Conservation (phyloP, 495 filamentous ascomycete genomes). For the Staphylotrichum tortipilum region DNA sequence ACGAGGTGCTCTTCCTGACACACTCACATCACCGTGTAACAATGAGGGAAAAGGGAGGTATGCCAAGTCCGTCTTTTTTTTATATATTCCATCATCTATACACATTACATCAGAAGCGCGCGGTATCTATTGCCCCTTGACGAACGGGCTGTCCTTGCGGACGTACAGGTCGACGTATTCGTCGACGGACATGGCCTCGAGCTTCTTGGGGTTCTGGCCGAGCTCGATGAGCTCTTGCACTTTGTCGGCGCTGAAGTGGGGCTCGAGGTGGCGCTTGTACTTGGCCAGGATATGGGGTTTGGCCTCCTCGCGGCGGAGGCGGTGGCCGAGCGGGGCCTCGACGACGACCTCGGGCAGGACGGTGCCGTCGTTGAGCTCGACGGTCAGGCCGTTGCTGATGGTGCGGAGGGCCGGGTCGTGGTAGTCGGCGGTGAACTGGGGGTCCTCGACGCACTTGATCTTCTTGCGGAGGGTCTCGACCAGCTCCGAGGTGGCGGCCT, state of each 20-base stretch:
- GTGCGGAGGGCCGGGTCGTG: slow-evolving; percentile 86
- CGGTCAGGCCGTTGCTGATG: slow-evolving; percentile 91
- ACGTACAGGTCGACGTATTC: slow-evolving; percentile 92
- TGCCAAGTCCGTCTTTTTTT: too few species aligned
- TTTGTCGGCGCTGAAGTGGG: slow-evolving; percentile 66
- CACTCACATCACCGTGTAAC: too few species aligned
- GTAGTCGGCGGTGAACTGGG: slow-evolving; percentile 88
- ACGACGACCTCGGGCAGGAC: slow-evolving; percentile 84
- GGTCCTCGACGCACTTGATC: slow-evolving; percentile 93
- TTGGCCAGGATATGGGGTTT: slow-evolving; percentile 93
- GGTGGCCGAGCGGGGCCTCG: slow-evolving; percentile 91
- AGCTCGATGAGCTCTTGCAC: slow-evolving; percentile 72
- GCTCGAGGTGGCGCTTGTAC: slow-evolving; percentile 83
- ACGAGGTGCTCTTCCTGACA: too few species aligned
- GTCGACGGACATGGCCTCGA: slow-evolving; percentile 78
- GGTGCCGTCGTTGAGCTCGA: slow-evolving; percentile 92
- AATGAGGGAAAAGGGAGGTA: too few species aligned
- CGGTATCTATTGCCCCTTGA: slow-evolving; percentile 17
- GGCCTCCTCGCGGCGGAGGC: slow-evolving; percentile 83
- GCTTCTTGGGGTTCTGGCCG: slow-evolving; percentile 58
- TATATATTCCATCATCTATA: too few species aligned
- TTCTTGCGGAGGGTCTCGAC: slow-evolving; percentile 82
- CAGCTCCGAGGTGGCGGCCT: slow-evolving; percentile 81
- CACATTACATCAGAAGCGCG: background rate
- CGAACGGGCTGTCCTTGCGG: slow-evolving; percentile 47